Conservation (phyloP, 768 basidiomycete genomes). For the Russula abietina region DNA sequence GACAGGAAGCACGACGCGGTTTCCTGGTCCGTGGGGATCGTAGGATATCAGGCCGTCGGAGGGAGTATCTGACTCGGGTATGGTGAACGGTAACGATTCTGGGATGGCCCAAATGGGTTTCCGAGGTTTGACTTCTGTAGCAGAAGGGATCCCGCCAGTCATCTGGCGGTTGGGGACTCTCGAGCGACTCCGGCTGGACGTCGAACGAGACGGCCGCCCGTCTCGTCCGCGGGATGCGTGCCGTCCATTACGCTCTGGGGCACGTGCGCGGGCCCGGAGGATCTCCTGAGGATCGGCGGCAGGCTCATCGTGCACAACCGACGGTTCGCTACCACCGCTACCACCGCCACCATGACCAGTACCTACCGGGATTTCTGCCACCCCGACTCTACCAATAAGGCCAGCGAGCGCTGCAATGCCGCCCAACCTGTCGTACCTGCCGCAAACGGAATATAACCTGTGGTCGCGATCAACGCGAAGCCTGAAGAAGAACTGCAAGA, state of each 20-base stretch:
- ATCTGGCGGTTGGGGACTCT: slow-evolving; percentile 39
- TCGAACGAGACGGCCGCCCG: slow-evolving; percentile 20
- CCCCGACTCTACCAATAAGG: slow-evolving; percentile 56
- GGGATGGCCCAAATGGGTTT: slow-evolving; percentile 64
- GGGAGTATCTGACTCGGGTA: slow-evolving; percentile 51
- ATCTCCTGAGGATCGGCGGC: slow-evolving; percentile 15
- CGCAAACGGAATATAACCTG: slow-evolving; percentile 61
- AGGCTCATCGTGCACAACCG: slow-evolving; percentile 15
- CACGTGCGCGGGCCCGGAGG: slow-evolving; percentile 21
- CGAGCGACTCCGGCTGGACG: slow-evolving; percentile 35
- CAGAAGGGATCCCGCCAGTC: slow-evolving; percentile 24
- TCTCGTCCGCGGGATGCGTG: slow-evolving; percentile 25
- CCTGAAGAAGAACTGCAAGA: slow-evolving; percentile 83
- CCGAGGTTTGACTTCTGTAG: slow-evolving; percentile 32
- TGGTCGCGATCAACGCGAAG: slow-evolving; percentile 89
- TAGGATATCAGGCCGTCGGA: slow-evolving; percentile 66
- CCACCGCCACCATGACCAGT: neutral
- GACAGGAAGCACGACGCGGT: slow-evolving; percentile 53
- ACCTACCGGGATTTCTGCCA: slow-evolving; percentile 29
- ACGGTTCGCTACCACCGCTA: neutral
- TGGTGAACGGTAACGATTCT: slow-evolving; percentile 53
- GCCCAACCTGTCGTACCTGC: slow-evolving; percentile 50
- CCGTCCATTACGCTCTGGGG: slow-evolving; percentile 23
- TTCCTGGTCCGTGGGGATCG: slow-evolving; percentile 44
- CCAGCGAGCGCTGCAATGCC: slow-evolving; percentile 53